A percentile compares a stretch with the other conserved stretches of the same genome.
These are phyloP conservation scores for Podospora anserina DNA, from an alignment of 495 filamentous ascomycete species.

Conservation along the genomic window DNA sequence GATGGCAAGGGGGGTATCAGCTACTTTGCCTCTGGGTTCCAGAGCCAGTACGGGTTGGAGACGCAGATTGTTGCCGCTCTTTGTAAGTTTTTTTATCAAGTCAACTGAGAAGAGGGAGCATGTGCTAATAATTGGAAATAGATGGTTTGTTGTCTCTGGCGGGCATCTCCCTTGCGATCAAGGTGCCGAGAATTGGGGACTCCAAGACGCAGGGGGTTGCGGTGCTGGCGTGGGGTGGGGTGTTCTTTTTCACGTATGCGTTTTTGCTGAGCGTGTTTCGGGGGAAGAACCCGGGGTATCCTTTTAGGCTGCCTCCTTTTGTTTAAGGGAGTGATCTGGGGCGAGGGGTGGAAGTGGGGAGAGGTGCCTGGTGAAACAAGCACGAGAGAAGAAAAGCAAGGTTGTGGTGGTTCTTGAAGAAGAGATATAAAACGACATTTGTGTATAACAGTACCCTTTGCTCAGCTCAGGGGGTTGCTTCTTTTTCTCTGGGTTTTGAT, in stretches of 20 bases:
- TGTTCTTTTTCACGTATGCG: conserved; percentile 83
- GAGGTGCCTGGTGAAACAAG: background rate
- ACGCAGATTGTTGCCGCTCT: conserved; percentile 94
- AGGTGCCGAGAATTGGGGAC: conserved; percentile 83
- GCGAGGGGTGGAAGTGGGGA: background rate
- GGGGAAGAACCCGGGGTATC: conserved; percentile 91
- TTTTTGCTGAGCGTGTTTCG: conserved; percentile 92
- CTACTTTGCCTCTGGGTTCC: conserved; percentile 93
- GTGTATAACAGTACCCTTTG: background rate
- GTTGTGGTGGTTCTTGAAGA: background rate
- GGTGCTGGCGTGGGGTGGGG: conserved; percentile 74
- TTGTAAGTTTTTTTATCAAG: conserved; percentile 61
- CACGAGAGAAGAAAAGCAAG: background rate
- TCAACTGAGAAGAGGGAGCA: background rate
- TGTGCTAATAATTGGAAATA: conserved; percentile 39
- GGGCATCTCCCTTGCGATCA: conserved; percentile 82
- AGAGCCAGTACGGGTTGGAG: conserved; percentile 92
- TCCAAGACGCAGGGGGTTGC: conserved; percentile 73
- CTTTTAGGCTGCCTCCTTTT: conserved; percentile 91
- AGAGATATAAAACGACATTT: background rate
- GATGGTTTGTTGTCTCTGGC: conserved; percentile 92
- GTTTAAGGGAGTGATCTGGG: conserved; percentile 31
- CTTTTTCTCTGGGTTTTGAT: background rate
- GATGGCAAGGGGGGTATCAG: conserved; percentile 81
- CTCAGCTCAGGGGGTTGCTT: background rate